Percentiles rank a stretch among this genome's conserved stretches.
Evolutionary conservation across 2,329 filamentous ascomycete genomes (phyloP).

Genomic region (Colletotrichum sublineola): DNA sequence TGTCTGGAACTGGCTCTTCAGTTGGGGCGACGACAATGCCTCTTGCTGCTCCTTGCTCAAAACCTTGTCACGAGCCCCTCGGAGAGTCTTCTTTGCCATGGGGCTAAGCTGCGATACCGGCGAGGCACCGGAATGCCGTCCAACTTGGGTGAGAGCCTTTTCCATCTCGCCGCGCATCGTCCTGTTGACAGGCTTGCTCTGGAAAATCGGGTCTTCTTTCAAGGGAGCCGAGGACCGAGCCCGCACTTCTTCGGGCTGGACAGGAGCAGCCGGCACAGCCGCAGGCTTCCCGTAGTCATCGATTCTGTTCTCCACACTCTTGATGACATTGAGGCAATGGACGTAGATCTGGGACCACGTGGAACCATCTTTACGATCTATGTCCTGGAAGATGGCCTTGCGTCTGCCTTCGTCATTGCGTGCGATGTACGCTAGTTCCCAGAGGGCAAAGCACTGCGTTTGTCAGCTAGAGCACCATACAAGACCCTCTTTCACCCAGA

Average conservation of each 20-base stretch:
- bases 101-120: constrained; percentile 64
- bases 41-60: constrained; percentile 68
- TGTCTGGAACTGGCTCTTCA: constrained; percentile 62
- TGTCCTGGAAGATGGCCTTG: constrained; percentile 86
- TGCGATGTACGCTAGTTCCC: constrained; percentile 88
- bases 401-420: constrained; percentile 80
- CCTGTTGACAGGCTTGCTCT: constrained; percentile 52
- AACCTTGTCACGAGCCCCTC: constrained; percentile 62
- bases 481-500: too few relatives aligned
- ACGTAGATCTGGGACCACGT: constrained; percentile 85
- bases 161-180: constrained; percentile 60
- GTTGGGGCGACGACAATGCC: constrained; percentile 62
- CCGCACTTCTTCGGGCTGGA: constrained; percentile 51
- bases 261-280: constrained; percentile 49
- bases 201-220: constrained; percentile 61
- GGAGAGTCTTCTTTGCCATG: constrained; percentile 63
- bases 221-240: constrained; percentile 56
- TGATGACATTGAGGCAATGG: constrained; percentile 77
- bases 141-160: constrained; percentile 59
- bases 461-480: constrained; percentile 12
- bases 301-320: constrained; percentile 76
- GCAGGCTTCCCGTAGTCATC: constrained; percentile 68
- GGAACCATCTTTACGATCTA: constrained; percentile 83
- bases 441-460: constrained; percentile 77
- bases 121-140: constrained; percentile 62